Conservation (phyloP, 2,329 filamentous ascomycete genomes). For the Balansia obtecta region DNA sequence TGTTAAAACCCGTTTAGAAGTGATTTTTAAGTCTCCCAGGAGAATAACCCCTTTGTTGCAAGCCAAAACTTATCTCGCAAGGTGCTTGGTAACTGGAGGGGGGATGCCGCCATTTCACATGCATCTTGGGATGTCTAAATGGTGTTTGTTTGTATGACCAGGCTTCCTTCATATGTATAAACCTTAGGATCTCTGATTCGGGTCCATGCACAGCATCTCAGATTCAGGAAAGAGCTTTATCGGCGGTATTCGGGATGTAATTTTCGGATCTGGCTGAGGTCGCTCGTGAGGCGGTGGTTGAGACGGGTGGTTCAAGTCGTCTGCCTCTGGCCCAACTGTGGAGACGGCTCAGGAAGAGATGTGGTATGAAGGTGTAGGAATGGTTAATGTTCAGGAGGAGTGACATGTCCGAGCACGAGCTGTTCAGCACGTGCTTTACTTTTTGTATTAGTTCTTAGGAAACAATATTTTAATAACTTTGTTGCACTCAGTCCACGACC, state of each 20-base stretch:
- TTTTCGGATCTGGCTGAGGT: background rate
- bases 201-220: slow-evolving; percentile 3
- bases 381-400: too few species aligned
- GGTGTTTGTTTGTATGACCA: slow-evolving; percentile 6
- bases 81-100: background rate
- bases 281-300: background rate
- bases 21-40: slow-evolving; percentile 4
- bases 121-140: slow-evolving; percentile 1
- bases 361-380: too few species aligned
- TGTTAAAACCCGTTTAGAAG: background rate
- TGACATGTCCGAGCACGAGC: too few species aligned
- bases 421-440: too few species aligned
- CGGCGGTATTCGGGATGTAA: background rate
- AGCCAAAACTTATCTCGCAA: background rate
- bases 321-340: too few species aligned
- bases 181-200: slow-evolving; percentile 3
- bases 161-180: slow-evolving; percentile 5
- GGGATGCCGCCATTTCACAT: slow-evolving; percentile 2
- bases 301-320: too few species aligned
- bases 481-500: too few species aligned
- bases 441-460: too few species aligned
- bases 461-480: too few species aligned
- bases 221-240: background rate
- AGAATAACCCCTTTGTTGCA: slow-evolving; percentile 4
- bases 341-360: too few species aligned